Conservation (phyloP, 208 protist species). For the Crithidia brevicula region DNA sequence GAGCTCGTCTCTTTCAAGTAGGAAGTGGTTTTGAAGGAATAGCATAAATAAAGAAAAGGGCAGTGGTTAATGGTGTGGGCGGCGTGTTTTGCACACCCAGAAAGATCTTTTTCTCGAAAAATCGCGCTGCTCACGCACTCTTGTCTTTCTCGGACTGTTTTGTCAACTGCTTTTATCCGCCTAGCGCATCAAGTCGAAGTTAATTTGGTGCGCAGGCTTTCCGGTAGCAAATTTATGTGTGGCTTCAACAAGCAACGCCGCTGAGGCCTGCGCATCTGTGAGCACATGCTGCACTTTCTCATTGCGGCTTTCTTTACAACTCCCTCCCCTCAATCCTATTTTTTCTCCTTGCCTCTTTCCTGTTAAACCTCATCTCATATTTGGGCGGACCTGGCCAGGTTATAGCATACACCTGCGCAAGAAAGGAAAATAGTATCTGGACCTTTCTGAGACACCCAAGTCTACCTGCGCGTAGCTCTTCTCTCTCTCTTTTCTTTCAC, state of each 20-base stretch:
- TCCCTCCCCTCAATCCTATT: background rate
- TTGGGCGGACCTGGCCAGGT: background rate
- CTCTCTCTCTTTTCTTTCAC: conserved; percentile 1
- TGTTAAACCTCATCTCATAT: background rate
- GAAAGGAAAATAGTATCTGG: background rate
- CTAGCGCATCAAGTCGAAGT: too few relatives aligned
- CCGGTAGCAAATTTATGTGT: background rate
- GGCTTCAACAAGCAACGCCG: too few relatives aligned
- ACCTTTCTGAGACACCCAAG: background rate
- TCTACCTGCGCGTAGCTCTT: too few relatives aligned
- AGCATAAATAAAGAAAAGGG: too few relatives aligned
- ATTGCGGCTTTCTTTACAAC: background rate
- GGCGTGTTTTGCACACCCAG: too few relatives aligned
- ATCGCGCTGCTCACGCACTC: too few relatives aligned
- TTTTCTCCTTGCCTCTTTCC: background rate
- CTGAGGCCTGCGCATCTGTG: too few relatives aligned
- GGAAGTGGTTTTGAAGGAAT: background rate
- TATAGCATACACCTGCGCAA: conserved; percentile 7
- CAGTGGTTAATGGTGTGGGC: too few relatives aligned
- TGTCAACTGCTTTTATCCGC: too few relatives aligned
- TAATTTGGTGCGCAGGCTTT: background rate
- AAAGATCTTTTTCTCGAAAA: too few relatives aligned
- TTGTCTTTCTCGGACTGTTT: too few relatives aligned
- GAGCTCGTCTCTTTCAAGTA: background rate
- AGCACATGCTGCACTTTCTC: background rate